These are phyloP conservation scores for Vanderwaltozyma yarrowii DNA, from an alignment of 805 yeast genomes.

Conservation along the genomic window DNA sequence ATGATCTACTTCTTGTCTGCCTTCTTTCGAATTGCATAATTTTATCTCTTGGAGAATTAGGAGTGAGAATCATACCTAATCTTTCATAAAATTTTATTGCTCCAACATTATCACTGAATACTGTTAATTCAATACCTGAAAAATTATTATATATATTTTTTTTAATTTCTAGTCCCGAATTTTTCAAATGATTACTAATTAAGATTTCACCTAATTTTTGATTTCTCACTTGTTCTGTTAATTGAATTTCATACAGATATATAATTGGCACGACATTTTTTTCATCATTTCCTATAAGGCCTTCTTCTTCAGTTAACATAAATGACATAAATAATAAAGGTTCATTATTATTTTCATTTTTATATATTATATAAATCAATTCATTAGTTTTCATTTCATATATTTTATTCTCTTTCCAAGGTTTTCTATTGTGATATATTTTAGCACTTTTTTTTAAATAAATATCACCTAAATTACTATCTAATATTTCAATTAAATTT, in stretches of 20 bases:
- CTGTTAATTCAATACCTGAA: slow-evolving; percentile 21
- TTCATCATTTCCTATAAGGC: slow-evolving; percentile 4
- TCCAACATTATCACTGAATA: slow-evolving; percentile 17
- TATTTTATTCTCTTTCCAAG: slow-evolving; percentile 21
- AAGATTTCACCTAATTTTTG: slow-evolving; percentile 16
- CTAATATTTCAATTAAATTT: slow-evolving; percentile 11
- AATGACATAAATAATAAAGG: slow-evolving; percentile 17
- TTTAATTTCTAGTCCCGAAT: not conserved
- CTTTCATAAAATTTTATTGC: slow-evolving; percentile 18
- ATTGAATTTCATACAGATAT: slow-evolving; percentile 26
- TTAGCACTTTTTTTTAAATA: slow-evolving; percentile 10
- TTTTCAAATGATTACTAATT: slow-evolving; percentile 1
- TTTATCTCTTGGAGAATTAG: slow-evolving; percentile 16
- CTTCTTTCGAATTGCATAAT: slow-evolving; percentile 2
- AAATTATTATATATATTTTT: slow-evolving; percentile 1
- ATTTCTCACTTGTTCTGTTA: slow-evolving; percentile 9
- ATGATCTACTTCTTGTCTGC: slow-evolving; percentile 2
- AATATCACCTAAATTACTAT: slow-evolving; percentile 16
- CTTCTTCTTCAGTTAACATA: slow-evolving; percentile 20
- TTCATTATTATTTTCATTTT: slow-evolving; percentile 2
- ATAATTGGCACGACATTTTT: slow-evolving; percentile 8
- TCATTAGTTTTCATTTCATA: slow-evolving; percentile 21
- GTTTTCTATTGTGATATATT: slow-evolving; percentile 13
- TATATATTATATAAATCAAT: slow-evolving; percentile 21
- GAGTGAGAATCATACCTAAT: slow-evolving; percentile 14